Conservation (phyloP, 202 grass and related monocot genomes). For the Saccharum hybrid region DNA sequence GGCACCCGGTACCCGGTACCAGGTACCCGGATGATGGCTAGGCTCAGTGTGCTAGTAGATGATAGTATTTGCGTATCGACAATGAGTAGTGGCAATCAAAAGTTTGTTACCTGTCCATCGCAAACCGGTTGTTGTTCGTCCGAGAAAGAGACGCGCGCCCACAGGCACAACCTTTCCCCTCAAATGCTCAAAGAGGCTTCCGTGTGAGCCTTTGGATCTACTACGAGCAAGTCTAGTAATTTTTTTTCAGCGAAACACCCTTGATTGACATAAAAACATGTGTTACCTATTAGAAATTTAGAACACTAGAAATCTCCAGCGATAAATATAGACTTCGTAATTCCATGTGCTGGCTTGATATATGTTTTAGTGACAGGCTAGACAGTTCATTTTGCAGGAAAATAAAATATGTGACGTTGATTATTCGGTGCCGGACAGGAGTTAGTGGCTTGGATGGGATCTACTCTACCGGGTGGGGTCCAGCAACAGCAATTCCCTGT, state of each 20-base stretch:
- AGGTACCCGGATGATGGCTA: neutral
- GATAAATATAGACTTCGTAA: neutral
- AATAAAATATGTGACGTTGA: neutral
- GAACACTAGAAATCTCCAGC: neutral
- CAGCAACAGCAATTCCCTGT: neutral
- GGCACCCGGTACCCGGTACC: neutral
- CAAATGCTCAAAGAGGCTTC: neutral
- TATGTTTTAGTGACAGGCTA: neutral
- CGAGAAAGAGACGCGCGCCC: neutral
- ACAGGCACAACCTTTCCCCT: neutral
- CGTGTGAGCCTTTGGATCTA: neutral
- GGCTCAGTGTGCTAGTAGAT: neutral
- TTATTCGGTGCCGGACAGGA: constrained; percentile 32
- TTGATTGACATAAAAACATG: neutral
- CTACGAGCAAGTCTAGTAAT: neutral
- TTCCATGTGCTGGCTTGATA: neutral
- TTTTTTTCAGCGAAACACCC: no score
- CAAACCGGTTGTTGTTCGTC: neutral
- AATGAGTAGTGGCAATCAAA: neutral
- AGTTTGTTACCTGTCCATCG: constrained; percentile 33
- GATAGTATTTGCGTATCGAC: neutral
- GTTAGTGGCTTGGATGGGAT: constrained; percentile 54
- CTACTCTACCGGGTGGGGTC: neutral
- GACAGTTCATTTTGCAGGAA: constrained; percentile 17
- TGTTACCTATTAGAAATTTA: no score